Percentiles rank a stretch among this genome's conserved stretches.
Evolutionary conservation across 768 basidiomycete genomes (phyloP).

Genomic region (Cystobasidium tubakii): DNA sequence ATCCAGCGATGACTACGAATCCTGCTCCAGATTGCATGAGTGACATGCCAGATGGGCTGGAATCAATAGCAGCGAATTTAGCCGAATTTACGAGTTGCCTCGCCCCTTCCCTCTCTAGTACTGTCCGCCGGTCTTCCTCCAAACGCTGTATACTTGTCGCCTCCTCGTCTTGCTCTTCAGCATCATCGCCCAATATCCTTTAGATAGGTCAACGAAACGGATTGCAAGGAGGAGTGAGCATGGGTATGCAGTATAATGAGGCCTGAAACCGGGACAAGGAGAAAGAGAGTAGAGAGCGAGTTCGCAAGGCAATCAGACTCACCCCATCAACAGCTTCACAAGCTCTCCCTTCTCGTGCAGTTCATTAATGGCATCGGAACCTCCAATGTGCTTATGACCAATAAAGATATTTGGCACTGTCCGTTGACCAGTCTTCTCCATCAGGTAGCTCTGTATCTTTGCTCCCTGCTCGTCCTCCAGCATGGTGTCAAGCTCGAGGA

Average conservation of each 20-base stretch:
- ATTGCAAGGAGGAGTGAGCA: not conserved
- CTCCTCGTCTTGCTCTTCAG: not conserved
- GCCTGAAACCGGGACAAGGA: not conserved
- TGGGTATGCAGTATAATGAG: not conserved
- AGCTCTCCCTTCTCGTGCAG: slow-evolving; percentile 34
- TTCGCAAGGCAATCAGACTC: not conserved
- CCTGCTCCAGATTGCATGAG: slow-evolving; percentile 32
- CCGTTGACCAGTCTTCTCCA: slow-evolving; percentile 37
- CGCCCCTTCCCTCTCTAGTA: not conserved
- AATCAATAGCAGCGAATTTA: slow-evolving; percentile 26
- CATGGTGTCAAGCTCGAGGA: slow-evolving; percentile 38
- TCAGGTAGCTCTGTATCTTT: slow-evolving; percentile 35
- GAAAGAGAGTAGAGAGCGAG: not conserved
- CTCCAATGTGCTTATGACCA: slow-evolving; percentile 37
- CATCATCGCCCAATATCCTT: not conserved
- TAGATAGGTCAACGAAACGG: not conserved
- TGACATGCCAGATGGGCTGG: slow-evolving; percentile 21
- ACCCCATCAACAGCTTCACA: slow-evolving; percentile 25
- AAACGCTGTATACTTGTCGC: not conserved
- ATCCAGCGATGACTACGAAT: slow-evolving; percentile 4
- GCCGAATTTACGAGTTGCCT: slow-evolving; percentile 20
- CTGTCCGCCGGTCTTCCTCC: not conserved
- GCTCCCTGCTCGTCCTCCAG: slow-evolving; percentile 31
- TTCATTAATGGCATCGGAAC: slow-evolving; percentile 20
- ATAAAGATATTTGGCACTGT: slow-evolving; percentile 40